phyloP scores from a whole-genome alignment of 768 basidiomycete species.

The Lentinula guzmanii region DNA sequence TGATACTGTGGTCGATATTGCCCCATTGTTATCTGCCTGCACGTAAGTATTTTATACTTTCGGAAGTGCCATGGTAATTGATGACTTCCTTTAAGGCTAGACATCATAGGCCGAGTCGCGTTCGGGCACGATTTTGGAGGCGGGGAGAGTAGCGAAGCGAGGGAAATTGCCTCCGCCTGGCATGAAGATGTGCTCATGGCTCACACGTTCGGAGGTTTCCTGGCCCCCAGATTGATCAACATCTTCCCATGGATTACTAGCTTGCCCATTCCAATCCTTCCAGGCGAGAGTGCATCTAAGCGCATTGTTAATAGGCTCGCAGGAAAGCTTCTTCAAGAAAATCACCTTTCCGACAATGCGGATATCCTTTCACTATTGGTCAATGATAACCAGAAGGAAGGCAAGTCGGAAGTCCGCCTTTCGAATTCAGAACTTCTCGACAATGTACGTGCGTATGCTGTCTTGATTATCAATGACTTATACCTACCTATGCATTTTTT shows the following conservation, averaged over 20 bases:
- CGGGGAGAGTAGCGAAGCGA: constrained; percentile 14
- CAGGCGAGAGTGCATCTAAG: constrained; percentile 19
- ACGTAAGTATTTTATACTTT: constrained; percentile 1
- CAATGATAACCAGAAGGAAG: constrained; percentile 5
- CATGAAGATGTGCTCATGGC: constrained; percentile 13
- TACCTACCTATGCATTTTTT: not conserved
- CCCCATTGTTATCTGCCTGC: constrained; percentile 2
- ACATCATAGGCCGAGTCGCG: constrained; percentile 27
- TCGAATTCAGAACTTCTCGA: constrained; percentile 19
- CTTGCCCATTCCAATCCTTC: constrained; percentile 17
- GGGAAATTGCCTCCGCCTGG: constrained; percentile 20
- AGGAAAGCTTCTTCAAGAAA: constrained; percentile 14
- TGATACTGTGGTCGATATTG: not conserved
- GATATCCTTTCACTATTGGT: constrained; percentile 22
- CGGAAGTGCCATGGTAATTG: not conserved
- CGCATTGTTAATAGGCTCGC: constrained; percentile 18
- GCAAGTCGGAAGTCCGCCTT: constrained; percentile 4
- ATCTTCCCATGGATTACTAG: constrained; percentile 20
- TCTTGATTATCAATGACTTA: not conserved
- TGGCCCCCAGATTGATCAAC: constrained; percentile 22
- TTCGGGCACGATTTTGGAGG: constrained; percentile 34
- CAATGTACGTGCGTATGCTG: constrained; percentile 13
- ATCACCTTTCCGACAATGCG: constrained; percentile 10
- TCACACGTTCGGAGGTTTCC: constrained; percentile 15
- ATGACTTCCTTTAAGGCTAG: constrained; percentile 13